Conservation (phyloP, 2,329 filamentous ascomycete genomes). For the Ascochyta viciae-villosae region DNA sequence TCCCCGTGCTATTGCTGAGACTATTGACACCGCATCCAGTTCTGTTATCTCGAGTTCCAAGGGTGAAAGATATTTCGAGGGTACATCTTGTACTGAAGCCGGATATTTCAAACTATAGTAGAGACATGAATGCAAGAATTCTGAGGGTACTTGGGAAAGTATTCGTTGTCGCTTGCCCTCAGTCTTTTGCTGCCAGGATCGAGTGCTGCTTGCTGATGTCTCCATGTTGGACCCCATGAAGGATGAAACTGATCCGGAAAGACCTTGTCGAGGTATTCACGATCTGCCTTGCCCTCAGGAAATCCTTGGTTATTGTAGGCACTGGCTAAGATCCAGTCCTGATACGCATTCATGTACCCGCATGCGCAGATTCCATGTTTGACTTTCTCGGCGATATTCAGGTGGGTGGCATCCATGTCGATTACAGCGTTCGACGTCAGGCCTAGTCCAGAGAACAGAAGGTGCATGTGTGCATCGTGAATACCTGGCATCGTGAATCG, state of each 20-base stretch:
- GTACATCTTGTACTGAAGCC: no score
- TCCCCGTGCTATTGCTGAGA: no score
- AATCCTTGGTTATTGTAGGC: constrained; percentile 26
- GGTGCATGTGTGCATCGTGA: constrained; percentile 48
- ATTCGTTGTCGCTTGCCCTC: no score
- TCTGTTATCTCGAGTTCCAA: no score
- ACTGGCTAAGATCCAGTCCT: constrained; percentile 33
- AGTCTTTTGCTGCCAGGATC: neutral
- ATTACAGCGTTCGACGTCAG: constrained; percentile 36
- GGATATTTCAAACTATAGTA: no score
- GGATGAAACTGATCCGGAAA: constrained; percentile 31
- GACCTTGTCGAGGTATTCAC: constrained; percentile 29
- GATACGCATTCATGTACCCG: constrained; percentile 32
- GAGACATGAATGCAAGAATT: no score
- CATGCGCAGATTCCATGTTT: constrained; percentile 38
- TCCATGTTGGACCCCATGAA: neutral
- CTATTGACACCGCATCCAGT: no score
- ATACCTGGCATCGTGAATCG: constrained; percentile 49
- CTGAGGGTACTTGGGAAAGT: no score
- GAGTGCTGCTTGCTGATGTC: neutral
- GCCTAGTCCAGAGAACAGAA: constrained; percentile 37
- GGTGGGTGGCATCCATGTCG: constrained; percentile 30
- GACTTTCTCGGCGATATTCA: constrained; percentile 30
- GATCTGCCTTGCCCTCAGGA: constrained; percentile 21
- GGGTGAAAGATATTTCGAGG: no score